A percentile compares a stretch with the other conserved stretches of the same genome.
Evolutionary conservation across 306 rosid genomes (phyloP).

Genomic region (Inga oerstediana): DNA sequence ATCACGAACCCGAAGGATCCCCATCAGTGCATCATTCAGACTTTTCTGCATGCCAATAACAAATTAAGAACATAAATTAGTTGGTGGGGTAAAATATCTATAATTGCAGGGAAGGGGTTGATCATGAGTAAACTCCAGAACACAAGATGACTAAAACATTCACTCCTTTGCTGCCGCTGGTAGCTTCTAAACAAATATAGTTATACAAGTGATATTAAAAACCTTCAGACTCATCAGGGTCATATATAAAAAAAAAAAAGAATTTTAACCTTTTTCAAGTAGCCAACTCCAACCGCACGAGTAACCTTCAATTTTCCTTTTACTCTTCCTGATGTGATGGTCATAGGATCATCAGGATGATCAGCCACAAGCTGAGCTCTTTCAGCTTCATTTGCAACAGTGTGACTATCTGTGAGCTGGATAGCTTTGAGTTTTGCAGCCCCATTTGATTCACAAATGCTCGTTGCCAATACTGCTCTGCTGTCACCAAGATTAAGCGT

Average conservation of each 20-base stretch:
- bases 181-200: conserved; percentile 10
- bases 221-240: neutral
- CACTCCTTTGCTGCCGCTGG: neutral
- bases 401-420: conserved; percentile 92
- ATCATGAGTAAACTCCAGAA: neutral
- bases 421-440: conserved; percentile 58
- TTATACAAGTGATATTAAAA: neutral
- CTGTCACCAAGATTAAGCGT: conserved; percentile 91
- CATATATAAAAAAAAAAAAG: neutral
- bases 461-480: conserved; percentile 87
- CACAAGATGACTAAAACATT: neutral
- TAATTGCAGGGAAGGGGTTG: neutral
- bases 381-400: conserved; percentile 79
- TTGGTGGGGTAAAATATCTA: conserved; percentile 5
- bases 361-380: conserved; percentile 59
- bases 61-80: conserved; percentile 6
- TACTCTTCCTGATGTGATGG: conserved; percentile 72
- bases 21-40: conserved; percentile 96
- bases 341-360: conserved; percentile 86
- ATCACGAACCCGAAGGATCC: conserved; percentile 88
- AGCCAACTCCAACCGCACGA: conserved; percentile 98
- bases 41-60: conserved; percentile 60
- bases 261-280: conserved; percentile 81
- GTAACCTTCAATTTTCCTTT: conserved; percentile 96
- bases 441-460: conserved; percentile 36